phyloP scores from a whole-genome alignment of 2,329 filamentous ascomycete species.

The Ophiocordyceps camponoti-leonardi region DNA sequence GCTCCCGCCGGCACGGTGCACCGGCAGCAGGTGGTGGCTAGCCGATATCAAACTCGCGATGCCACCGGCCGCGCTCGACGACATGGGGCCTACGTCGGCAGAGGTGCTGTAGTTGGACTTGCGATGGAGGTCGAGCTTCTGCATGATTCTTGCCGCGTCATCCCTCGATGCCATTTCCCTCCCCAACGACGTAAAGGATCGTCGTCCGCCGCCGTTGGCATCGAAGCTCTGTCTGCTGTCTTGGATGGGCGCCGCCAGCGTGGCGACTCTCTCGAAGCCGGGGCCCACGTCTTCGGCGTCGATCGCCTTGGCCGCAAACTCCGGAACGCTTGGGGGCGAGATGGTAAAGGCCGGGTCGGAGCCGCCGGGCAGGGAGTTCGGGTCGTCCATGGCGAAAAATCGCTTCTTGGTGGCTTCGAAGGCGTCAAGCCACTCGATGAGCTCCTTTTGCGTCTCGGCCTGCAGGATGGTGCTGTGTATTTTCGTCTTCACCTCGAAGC shows the following conservation, averaged over 20 bases:
- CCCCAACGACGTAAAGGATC: slow-evolving; percentile 36
- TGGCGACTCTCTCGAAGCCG: slow-evolving; percentile 41
- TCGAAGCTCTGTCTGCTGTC: slow-evolving; percentile 60
- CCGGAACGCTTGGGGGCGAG: slow-evolving; percentile 69
- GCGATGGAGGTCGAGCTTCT: slow-evolving; percentile 78
- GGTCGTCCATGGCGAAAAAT: slow-evolving; percentile 50
- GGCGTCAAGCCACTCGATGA: slow-evolving; percentile 87
- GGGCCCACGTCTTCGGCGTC: slow-evolving; percentile 38
- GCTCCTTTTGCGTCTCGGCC: slow-evolving; percentile 76
- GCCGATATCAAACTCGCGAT: slow-evolving; percentile 77
- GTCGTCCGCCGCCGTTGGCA: slow-evolving; percentile 32
- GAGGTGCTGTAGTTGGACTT: slow-evolving; percentile 46
- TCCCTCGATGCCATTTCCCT: slow-evolving; percentile 30
- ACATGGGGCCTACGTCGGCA: slow-evolving; percentile 18
- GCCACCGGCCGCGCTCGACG: slow-evolving; percentile 35
- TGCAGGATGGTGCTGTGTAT: slow-evolving; percentile 79
- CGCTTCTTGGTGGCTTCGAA: slow-evolving; percentile 91
- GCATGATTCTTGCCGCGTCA: slow-evolving; percentile 75
- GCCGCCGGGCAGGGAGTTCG: slow-evolving; percentile 26
- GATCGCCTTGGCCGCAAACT: slow-evolving; percentile 68
- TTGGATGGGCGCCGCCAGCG: slow-evolving; percentile 40
- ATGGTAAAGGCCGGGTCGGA: slow-evolving; percentile 77
- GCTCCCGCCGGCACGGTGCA: slow-evolving; percentile 21
- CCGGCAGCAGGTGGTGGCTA: slow-evolving; percentile 62
- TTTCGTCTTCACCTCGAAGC: slow-evolving; percentile 97